phyloP scores from a whole-genome alignment of 306 rosid genomes.

The Betula pendula region DNA sequence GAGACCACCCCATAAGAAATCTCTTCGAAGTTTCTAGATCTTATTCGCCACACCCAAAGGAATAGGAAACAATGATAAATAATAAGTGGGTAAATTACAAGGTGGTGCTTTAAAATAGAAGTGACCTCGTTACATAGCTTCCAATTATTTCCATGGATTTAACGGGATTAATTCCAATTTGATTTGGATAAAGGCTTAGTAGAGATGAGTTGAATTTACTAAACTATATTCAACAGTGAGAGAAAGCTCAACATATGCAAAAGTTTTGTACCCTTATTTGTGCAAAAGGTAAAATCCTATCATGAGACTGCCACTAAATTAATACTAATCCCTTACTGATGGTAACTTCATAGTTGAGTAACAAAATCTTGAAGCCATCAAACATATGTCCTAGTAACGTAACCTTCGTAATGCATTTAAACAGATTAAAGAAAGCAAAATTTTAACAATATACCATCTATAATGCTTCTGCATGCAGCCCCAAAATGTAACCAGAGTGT shows the following conservation, averaged over 20 bases:
- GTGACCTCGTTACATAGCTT: background rate
- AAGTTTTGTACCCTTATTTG: background rate
- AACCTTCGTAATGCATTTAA: background rate
- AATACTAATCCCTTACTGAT: background rate
- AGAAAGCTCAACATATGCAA: background rate
- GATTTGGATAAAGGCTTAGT: background rate
- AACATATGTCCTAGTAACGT: background rate
- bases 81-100: no score
- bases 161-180: background rate
- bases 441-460: background rate
- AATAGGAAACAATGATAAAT: no score
- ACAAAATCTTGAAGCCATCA: background rate
- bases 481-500: conserved; percentile 14
- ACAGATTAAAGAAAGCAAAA: background rate
- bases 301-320: background rate
- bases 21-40: no score
- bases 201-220: background rate
- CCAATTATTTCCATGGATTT: background rate
- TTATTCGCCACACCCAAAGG: no score
- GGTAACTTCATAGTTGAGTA: background rate
- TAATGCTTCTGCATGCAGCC: background rate
- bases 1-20: no score
- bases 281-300: background rate
- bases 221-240: background rate
- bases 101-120: background rate